phyloP scores from a whole-genome alignment of 345 rosid genomes.

The Citrus medica region DNA sequence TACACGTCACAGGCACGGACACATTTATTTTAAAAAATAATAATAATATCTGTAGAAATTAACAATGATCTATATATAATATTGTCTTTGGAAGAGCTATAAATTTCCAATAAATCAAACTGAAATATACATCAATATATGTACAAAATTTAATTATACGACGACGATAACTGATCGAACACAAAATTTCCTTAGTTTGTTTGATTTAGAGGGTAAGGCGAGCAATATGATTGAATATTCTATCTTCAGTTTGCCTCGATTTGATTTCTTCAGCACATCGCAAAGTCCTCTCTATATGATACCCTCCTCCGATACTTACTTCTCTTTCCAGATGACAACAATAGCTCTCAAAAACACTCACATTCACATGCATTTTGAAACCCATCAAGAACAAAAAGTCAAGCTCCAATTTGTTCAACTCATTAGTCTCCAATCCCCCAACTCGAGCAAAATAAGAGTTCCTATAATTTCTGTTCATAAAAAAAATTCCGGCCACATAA shows the following conservation, averaged over 20 bases:
- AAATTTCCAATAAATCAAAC: slow-evolving; percentile 9
- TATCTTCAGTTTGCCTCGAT: slow-evolving; percentile 44
- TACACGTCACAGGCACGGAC: no score
- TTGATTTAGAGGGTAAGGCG: slow-evolving; percentile 49
- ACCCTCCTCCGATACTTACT: slow-evolving; percentile 85
- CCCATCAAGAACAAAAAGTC: slow-evolving; percentile 87
- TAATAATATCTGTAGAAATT: no score
- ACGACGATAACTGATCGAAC: not conserved
- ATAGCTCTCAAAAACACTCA: slow-evolving; percentile 88
- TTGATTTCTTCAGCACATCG: slow-evolving; percentile 87
- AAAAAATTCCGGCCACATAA: not conserved
- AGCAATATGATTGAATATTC: slow-evolving; percentile 49
- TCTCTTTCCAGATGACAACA: slow-evolving; percentile 88
- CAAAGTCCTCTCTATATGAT: slow-evolving; percentile 75
- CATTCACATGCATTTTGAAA: slow-evolving; percentile 82
- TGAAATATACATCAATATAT: slow-evolving; percentile 10
- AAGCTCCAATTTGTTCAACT: slow-evolving; percentile 68
- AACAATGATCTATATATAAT: no score
- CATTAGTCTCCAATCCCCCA: slow-evolving; percentile 71
- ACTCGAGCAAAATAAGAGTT: slow-evolving; percentile 80
- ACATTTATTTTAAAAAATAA: no score
- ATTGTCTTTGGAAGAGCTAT: not conserved
- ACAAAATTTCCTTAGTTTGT: not conserved
- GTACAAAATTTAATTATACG: no score
- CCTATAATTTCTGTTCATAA: slow-evolving; percentile 62